A percentile compares a stretch with the other conserved stretches of the same genome.
Evolutionary conservation across 2,329 filamentous ascomycete genomes (phyloP).

Genomic region (Byssothecium circinans): DNA sequence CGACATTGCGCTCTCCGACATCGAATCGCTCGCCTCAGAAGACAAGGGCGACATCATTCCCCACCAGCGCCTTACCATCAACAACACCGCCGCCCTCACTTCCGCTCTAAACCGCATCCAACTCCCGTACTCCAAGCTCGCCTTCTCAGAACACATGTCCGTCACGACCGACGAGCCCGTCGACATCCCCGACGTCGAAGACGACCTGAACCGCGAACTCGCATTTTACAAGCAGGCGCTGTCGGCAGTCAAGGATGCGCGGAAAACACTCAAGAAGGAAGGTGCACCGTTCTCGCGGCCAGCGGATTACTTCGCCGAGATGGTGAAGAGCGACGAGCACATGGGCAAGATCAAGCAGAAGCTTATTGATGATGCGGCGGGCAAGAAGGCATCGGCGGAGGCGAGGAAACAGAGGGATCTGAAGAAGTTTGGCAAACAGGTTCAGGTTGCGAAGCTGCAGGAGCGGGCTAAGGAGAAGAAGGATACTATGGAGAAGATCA

Average conservation of each 20-base stretch:
- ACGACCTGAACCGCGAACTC: conserved; percentile 89
- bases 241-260: conserved; percentile 72
- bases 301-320: conserved; percentile 96
- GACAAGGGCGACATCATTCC: conserved; percentile 86
- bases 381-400: conserved; percentile 89
- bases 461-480: conserved; percentile 91
- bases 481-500: conserved; percentile 94
- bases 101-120: conserved; percentile 78
- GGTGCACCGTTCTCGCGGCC: conserved; percentile 84
- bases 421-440: conserved; percentile 99
- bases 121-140: conserved; percentile 67
- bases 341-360: conserved; percentile 97
- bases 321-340: conserved; percentile 97
- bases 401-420: conserved; percentile 89
- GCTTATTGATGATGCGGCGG: conserved; percentile 85
- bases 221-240: conserved; percentile 91
- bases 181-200: conserved; percentile 78
- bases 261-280: conserved; percentile 76
- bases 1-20: conserved; percentile 86
- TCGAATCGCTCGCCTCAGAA: conserved; percentile 75
- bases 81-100: conserved; percentile 87
- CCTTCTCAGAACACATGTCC: conserved; percentile 83
- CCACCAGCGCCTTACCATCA: conserved; percentile 92
- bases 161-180: conserved; percentile 70
- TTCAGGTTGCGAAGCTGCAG: conserved; percentile 93